phyloP scores from a whole-genome alignment of 2,329 filamentous ascomycete species.

The Neopestalotiopsis sp. region DNA sequence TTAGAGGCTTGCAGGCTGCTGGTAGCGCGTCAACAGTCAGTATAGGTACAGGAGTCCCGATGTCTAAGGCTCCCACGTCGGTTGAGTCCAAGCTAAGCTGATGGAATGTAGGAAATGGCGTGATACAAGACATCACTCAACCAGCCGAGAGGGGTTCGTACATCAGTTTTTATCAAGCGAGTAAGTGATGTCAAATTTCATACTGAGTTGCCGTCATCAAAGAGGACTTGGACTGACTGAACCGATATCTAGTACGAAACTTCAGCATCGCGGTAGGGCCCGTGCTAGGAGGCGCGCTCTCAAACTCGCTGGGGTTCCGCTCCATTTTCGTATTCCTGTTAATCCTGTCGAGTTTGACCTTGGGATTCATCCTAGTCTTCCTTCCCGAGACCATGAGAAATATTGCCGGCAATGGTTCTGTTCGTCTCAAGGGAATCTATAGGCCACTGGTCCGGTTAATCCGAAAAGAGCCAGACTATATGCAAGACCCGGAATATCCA shows the following conservation, averaged over 20 bases:
- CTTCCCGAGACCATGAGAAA: conserved; percentile 36
- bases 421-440: conserved; percentile 31
- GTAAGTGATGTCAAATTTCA: conserved; percentile 25
- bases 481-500: conserved; percentile 23
- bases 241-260: conserved; percentile 28
- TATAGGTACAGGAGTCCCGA: conserved; percentile 41
- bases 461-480: conserved; percentile 21
- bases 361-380: conserved; percentile 31
- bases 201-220: too few species aligned
- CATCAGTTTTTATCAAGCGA: conserved; percentile 39
- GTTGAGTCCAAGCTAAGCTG: background rate
- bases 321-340: conserved; percentile 39
- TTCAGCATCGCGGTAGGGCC: conserved; percentile 39
- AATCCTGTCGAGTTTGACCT: conserved; percentile 25
- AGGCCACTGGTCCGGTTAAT: conserved; percentile 28
- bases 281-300: conserved; percentile 37
- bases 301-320: conserved; percentile 35
- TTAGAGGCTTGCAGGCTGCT: conserved; percentile 53
- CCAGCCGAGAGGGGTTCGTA: conserved; percentile 35
- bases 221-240: too few species aligned
- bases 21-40: conserved; percentile 54
- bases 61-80: background rate
- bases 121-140: conserved; percentile 39
- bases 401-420: conserved; percentile 34
- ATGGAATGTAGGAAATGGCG: conserved; percentile 31